Base-by-base conservation (phyloP, 2,329 filamentous ascomycete genomes). In the Penicillium paneum region DNA sequence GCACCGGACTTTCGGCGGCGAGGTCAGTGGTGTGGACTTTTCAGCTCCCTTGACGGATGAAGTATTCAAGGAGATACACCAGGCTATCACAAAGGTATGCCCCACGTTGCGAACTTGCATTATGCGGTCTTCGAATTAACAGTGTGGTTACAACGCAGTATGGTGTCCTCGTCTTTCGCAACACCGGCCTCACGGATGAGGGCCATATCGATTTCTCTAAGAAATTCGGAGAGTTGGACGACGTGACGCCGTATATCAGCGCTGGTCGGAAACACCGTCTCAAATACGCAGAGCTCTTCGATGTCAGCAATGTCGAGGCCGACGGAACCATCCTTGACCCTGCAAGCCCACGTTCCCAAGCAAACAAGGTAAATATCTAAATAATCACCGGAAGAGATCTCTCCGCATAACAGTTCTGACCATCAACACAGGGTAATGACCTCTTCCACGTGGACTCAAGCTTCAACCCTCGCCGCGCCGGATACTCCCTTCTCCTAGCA, bases 211-310 rank as follows among this genome's bases (percentile, higher is more conserved):
- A 68, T 6, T 81, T 85, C 62, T 76, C 79, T 13, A 59, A 62
- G 2, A 71, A 70, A 1, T 78, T 85, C 54, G 83, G 82, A n/a
- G 79, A 82, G 26, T 77, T 84, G 0, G 82, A 85, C 67, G 78
- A 83, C 61, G 75, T 83, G 28, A 76, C 67, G 19, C 79, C 78
- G 0, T 83, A 80, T 67, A 70, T 78, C 10, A 67, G 67, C 2
- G 69, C 49, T 12, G 80, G 78, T 13, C 75, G 79, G 28, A 75
- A 75, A 63, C 72, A 78, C 50, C 78, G 81, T 6, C 79, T 81
- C 58, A 61, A 67, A 3, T 74, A 78, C 58, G 69, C 75, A 40
- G 79, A 85, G 66, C 74, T 85, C 0, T 84, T 84, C 63, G 83
- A 86, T 57, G 81, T 81, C 0, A 74, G 79, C 46, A 85, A 85